Percentiles rank a stretch among this genome's conserved stretches.
phyloP scores from a whole-genome alignment of 768 basidiomycete species.

The Termitomyces sp. region DNA sequence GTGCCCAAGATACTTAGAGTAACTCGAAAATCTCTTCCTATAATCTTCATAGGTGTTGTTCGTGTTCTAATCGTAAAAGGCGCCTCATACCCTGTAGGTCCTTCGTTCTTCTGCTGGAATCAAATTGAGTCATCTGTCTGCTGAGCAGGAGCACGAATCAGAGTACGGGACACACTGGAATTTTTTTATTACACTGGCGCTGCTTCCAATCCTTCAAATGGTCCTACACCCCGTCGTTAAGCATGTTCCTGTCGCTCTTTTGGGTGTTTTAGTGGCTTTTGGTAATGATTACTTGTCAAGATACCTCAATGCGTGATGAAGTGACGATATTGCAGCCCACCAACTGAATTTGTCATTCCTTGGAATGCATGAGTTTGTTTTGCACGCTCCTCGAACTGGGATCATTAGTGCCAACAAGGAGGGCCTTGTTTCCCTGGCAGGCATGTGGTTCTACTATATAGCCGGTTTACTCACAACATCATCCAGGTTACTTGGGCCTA shows the following conservation, averaged over 20 bases:
- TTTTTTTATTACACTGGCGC: conserved; percentile 90
- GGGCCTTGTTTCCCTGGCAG: conserved; percentile 75
- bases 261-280: conserved; percentile 58
- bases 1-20: conserved; percentile 44
- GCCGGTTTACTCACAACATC: background rate
- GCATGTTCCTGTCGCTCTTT: conserved; percentile 47
- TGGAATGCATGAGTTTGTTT: conserved; percentile 57
- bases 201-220: conserved; percentile 71
- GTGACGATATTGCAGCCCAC: conserved; percentile 46
- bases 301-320: background rate
- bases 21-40: conserved; percentile 55
- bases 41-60: conserved; percentile 68
- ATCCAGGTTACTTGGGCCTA: conserved; percentile 80
- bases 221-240: conserved; percentile 62
- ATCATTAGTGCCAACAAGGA: conserved; percentile 86
- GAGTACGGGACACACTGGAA: conserved; percentile 99
- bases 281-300: conserved; percentile 24
- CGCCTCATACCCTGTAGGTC: conserved; percentile 80
- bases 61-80: conserved; percentile 87
- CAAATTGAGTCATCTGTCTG: background rate
- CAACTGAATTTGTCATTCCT: conserved; percentile 55
- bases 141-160: conserved; percentile 78
- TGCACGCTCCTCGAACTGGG: conserved; percentile 55
- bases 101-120: background rate
- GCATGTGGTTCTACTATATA: conserved; percentile 25